Evolutionary conservation across 2,329 filamentous ascomycete species (phyloP), one percentile per base, ranked within the genome.

Genomic region (Botrytis tulipae): DNA sequence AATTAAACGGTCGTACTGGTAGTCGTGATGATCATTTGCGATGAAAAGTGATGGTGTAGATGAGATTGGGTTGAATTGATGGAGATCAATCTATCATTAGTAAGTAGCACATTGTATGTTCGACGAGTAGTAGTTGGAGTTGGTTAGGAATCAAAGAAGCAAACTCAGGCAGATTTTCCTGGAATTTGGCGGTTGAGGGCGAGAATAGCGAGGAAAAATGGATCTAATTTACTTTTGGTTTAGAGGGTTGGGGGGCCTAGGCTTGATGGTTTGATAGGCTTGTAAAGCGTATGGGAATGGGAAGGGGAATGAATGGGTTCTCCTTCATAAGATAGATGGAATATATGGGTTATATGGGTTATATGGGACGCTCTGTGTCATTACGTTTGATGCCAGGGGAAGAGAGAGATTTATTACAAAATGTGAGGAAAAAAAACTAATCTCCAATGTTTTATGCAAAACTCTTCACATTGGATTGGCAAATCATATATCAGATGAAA

Each of bases 11-110:
- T 57, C 66, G 29, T 18, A 60, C 35, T 35, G 54, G 51, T 42
- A 70, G 67, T 60, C 12, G 48, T 70, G 67, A 70, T 70, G 67
- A 70, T 70, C 51, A 70, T 70, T 60, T 60, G 48, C 10, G 37
- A 44, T 44, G 67, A 46, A 59, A 60, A 22, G 35, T 68, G 66
- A 54, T 51, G 46, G 44, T 57, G 16, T 37, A 57, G 66, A 68
- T 68, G 66, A 42, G 35, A 37, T 32, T 29, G 29, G 48, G 48
- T 25, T 35, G 67, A 16, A 46, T 70, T 61, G 51, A 70, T 70
- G 67, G 37, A 61, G 67, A 70, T 70, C 51, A 61, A 61, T 70
- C 51, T 70, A 32, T 70, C n/a, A 46, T 66, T 42, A 59, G 29
- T 18, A 60, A 60, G 46, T 20, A 37, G 25, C 14, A 57, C 51